phyloP scores from a whole-genome alignment of 2,329 filamentous ascomycete genomes.

The Nemania diffusa region DNA sequence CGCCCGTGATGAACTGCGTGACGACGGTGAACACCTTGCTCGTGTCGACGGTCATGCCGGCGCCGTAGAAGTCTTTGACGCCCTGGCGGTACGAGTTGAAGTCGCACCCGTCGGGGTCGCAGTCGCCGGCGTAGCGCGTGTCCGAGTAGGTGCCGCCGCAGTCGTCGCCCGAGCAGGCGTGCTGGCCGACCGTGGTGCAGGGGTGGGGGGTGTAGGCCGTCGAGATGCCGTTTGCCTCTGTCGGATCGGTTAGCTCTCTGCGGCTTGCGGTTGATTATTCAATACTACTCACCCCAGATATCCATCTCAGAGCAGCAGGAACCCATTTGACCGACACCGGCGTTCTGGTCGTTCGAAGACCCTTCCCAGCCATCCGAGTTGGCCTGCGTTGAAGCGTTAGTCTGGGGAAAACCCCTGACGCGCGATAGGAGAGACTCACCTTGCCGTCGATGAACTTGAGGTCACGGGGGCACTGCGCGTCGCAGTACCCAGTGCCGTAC shows the following conservation, averaged over 20 bases:
- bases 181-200: conserved; percentile 59
- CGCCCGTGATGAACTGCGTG: conserved; percentile 64
- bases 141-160: conserved; percentile 61
- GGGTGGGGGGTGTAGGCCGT: conserved; percentile 70
- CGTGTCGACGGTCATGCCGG: conserved; percentile 65
- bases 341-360: conserved; percentile 59
- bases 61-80: conserved; percentile 67
- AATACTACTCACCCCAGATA: conserved; percentile 58
- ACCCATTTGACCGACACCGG: conserved; percentile 60
- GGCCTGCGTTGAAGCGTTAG: conserved; percentile 40
- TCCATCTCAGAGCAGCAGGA: conserved; percentile 69
- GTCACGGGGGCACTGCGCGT: conserved; percentile 58
- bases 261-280: background rate
- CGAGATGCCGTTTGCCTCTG: conserved; percentile 67
- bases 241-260: conserved; percentile 12
- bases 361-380: conserved; percentile 59
- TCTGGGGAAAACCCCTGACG: background rate
- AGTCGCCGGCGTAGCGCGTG: conserved; percentile 65
- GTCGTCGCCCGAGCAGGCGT: conserved; percentile 56
- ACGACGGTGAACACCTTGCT: conserved; percentile 66
- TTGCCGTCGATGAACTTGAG: conserved; percentile 63
- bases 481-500: conserved; percentile 67
- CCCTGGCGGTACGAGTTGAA: conserved; percentile 73
- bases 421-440: conserved; percentile 30
- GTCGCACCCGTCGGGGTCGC: conserved; percentile 72